These are phyloP conservation scores for Solanum phureja DNA, from an alignment of 257 asterid species.

Conservation along the genomic window DNA sequence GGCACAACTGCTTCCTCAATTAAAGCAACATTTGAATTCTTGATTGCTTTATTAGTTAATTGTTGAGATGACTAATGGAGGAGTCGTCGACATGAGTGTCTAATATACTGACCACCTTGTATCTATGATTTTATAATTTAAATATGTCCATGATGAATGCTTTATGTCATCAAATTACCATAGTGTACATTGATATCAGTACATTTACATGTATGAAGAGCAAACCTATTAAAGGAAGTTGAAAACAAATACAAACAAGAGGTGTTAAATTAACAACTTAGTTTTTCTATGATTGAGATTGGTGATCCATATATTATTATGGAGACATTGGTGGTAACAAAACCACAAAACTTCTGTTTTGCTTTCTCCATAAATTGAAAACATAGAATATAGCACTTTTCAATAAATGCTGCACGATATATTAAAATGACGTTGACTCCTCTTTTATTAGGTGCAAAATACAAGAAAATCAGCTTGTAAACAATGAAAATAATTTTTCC, in stretches of 20 bases:
- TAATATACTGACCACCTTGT: conserved; percentile 21
- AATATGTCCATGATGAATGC: conserved; percentile 5
- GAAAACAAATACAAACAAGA: background rate
- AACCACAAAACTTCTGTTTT: no score
- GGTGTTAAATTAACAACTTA: background rate
- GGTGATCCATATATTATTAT: background rate
- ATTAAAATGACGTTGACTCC: background rate
- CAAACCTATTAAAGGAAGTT: no score
- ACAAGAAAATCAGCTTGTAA: no score
- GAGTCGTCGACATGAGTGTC: conserved; percentile 7
- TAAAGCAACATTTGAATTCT: no score
- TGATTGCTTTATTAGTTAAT: no score
- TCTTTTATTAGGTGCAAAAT: background rate
- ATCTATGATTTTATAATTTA: background rate
- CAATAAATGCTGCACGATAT: no score
- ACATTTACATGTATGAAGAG: no score
- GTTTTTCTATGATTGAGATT: background rate
- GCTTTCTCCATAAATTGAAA: no score
- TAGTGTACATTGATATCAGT: background rate
- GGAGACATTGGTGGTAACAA: no score
- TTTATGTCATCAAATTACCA: background rate
- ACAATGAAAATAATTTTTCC: no score
- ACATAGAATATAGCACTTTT: background rate
- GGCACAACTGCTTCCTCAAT: no score
- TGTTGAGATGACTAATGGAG: background rate